Evolutionary conservation across 2,329 filamentous ascomycete genomes (phyloP).

Genomic region (Nothopassalora personata): DNA sequence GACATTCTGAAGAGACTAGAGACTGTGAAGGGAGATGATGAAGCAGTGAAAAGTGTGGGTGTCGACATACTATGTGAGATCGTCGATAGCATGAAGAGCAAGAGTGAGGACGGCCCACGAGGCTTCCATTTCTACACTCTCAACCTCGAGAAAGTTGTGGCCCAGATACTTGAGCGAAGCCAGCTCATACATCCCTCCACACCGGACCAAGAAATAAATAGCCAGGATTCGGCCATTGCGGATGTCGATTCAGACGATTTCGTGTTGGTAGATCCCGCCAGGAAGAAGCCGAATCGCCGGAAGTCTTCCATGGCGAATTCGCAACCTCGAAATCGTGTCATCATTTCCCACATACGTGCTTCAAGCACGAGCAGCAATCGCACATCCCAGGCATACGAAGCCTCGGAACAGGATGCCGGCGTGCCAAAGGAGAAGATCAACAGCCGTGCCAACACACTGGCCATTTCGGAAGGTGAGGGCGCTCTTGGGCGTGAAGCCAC

Average conservation of each 20-base stretch:
- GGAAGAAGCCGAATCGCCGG: slow-evolving; percentile 44
- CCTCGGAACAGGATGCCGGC: slow-evolving; percentile 69
- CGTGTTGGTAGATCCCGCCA: slow-evolving; percentile 44
- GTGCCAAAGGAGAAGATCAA: slow-evolving; percentile 68
- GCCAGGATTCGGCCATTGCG: slow-evolving; percentile 33
- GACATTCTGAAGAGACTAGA: slow-evolving; percentile 65
- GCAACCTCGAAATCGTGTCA: slow-evolving; percentile 80
- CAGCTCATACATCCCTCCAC: slow-evolving; percentile 64
- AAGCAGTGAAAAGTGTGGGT: slow-evolving; percentile 72
- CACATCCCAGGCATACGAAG: slow-evolving; percentile 50
- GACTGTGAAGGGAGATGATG: slow-evolving; percentile 70
- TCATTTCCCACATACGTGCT: slow-evolving; percentile 57
- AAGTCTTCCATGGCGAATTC: slow-evolving; percentile 76
- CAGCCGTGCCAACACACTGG: slow-evolving; percentile 71
- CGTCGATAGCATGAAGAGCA: slow-evolving; percentile 69
- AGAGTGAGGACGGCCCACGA: slow-evolving; percentile 52
- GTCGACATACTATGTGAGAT: slow-evolving; percentile 81
- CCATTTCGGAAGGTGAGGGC: slow-evolving; percentile 91
- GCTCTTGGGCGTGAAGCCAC: slow-evolving; percentile 87
- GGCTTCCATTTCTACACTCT: slow-evolving; percentile 98
- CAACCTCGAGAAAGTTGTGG: slow-evolving; percentile 92
- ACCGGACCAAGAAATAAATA: slow-evolving; percentile 27
- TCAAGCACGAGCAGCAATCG: slow-evolving; percentile 51
- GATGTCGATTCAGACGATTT: slow-evolving; percentile 32
- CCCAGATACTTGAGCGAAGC: slow-evolving; percentile 82